Percentiles rank a stretch among this genome's conserved stretches.
phyloP scores from a whole-genome alignment of 1,139 yeast species.

The Pichia sp. region DNA sequence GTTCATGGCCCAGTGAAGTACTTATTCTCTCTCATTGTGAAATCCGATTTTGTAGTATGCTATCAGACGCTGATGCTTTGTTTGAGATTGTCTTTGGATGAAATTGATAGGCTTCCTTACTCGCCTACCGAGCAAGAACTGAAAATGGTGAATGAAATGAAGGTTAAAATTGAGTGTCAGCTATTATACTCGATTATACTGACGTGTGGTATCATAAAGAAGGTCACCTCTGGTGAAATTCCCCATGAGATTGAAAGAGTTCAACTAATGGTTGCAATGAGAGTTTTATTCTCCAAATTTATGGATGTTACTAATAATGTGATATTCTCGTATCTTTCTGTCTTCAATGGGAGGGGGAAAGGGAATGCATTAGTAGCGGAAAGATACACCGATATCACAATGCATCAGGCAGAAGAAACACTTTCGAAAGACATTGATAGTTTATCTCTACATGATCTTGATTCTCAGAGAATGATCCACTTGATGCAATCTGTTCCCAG shows the following conservation, averaged over 20 bases:
- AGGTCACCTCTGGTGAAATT: constrained; percentile 5
- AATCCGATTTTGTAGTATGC: constrained; percentile 5
- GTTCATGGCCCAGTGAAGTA: not conserved
- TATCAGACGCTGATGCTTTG: constrained; percentile 4
- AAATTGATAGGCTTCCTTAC: constrained; percentile 6
- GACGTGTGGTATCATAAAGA: constrained; percentile 6
- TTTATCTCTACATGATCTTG: constrained; percentile 1
- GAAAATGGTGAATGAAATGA: constrained; percentile 3
- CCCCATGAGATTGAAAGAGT: not conserved
- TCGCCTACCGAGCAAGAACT: constrained; percentile 1
- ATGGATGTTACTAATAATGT: constrained; percentile 6
- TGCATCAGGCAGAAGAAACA: constrained; percentile 5
- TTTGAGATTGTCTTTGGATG: constrained; percentile 7
- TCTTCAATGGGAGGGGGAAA: not conserved
- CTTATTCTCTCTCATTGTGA: constrained; percentile 2
- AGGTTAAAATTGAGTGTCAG: constrained; percentile 6
- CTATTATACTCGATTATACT: constrained; percentile 5
- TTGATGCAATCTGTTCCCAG: constrained; percentile 3
- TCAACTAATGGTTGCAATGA: constrained; percentile 3
- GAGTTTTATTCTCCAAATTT: constrained; percentile 7
- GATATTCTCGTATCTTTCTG: constrained; percentile 6
- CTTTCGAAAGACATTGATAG: constrained; percentile 3
- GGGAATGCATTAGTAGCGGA: not conserved
- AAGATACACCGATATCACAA: not conserved
- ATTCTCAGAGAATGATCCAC: not conserved